phyloP scores from a whole-genome alignment of 176 grass and related monocot genomes.

The Typha latifolia region DNA sequence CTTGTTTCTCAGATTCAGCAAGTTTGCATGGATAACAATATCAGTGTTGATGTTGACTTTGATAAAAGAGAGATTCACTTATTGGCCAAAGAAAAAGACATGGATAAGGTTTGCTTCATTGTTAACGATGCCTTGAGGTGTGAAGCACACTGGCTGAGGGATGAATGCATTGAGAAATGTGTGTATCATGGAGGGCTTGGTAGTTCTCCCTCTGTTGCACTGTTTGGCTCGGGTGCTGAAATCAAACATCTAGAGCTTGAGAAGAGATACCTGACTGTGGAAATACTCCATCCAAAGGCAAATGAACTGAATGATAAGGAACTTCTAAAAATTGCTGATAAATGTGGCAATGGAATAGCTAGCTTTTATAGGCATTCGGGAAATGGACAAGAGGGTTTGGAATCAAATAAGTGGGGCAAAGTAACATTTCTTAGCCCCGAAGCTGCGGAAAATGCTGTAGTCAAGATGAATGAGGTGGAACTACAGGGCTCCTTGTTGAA shows the following conservation, averaged over 20 bases:
- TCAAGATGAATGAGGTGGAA: slow-evolving; percentile 15
- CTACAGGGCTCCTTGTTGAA: slow-evolving; percentile 13
- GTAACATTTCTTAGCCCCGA: slow-evolving; percentile 23
- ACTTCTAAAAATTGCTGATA: slow-evolving; percentile 16
- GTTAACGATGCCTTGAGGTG: not conserved
- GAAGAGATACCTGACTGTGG: slow-evolving; percentile 12
- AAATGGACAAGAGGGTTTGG: slow-evolving; percentile 11
- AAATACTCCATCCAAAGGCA: slow-evolving; percentile 24
- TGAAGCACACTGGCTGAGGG: slow-evolving; percentile 13
- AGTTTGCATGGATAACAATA: slow-evolving; percentile 5
- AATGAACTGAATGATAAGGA: slow-evolving; percentile 14
- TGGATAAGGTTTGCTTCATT: slow-evolving; percentile 5
- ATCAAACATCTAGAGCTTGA: slow-evolving; percentile 31
- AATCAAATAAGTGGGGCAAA: slow-evolving; percentile 18
- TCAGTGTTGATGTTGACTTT: slow-evolving; percentile 15
- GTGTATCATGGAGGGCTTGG: slow-evolving; percentile 9
- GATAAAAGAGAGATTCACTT: slow-evolving; percentile 20
- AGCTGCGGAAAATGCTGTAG: slow-evolving; percentile 14
- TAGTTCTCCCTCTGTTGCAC: slow-evolving; percentile 7
- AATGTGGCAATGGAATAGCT: slow-evolving; percentile 15
- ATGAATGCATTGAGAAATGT: slow-evolving; percentile 20
- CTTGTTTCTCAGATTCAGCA: slow-evolving; percentile 10
- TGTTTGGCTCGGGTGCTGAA: slow-evolving; percentile 31
- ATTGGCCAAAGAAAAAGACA: slow-evolving; percentile 11
- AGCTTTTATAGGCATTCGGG: slow-evolving; percentile 7